Base-by-base conservation (phyloP, 345 rosid species). In the Abelmoschus esculentus region DNA sequence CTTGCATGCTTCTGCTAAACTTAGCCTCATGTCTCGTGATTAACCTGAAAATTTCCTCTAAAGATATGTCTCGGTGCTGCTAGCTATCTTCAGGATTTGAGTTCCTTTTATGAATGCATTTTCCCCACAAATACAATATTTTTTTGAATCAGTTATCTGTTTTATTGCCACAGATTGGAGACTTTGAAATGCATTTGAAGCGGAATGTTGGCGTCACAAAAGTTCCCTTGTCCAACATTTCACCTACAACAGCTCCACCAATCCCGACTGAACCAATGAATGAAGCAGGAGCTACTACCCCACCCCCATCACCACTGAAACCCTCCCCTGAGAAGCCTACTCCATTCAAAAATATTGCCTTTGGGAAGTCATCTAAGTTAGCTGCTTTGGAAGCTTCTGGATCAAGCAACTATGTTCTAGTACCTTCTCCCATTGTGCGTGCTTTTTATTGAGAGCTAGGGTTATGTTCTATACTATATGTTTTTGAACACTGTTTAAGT, bases 151-250 rank as follows among this genome's bases (percentile, higher is more conserved):
- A 3, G 18, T 49, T 49, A 34, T 36, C 2, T 69, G 62, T 56
- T 56, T 42, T 10, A 66, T 78, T 74, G 6, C 73, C 38, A 62
- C 74, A 93, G 98, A 81, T 93, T 73, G 98, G 96, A 69, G 93
- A 87, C 71, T 88, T 91, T 50, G 91, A 93, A 84, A 93, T 93
- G 97, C 91, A 88, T 80, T 73, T 93, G 71, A 90, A 85, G 78
- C 79, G 96, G 72, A 86, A 85, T 72, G 70, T 86, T 76, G 98
- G 89, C 70, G 80, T 81, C 67, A 69, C 79, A 52, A 77, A 81
- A 66, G 66, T 74, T 47, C 83, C 95, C 7, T 55, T 79, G 76
- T 66, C 86, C 55, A 81, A 81, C 73, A 83, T 82, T 22, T 87
- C 93, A 31, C 96, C 97, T 68, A 78, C 79, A 28, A 62, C 78